phyloP scores from a whole-genome alignment of 176 grass and related monocot species.

The Carex pumila region DNA sequence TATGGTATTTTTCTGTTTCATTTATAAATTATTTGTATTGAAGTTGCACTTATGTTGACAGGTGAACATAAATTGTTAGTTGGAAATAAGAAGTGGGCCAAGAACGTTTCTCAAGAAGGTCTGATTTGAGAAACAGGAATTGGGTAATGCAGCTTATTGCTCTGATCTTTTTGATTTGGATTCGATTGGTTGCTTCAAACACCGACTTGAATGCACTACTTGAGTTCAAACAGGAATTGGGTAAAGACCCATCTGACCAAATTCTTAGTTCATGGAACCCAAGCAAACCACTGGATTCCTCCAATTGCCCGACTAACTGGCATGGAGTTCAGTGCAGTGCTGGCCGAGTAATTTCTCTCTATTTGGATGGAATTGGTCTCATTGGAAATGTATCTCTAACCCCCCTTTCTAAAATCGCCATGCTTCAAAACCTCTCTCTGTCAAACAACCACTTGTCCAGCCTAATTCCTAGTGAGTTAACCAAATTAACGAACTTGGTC shows the following conservation, averaged over 20 bases:
- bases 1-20: no score
- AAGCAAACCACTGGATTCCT: conserved; percentile 40
- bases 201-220: conserved; percentile 68
- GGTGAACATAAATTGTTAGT: no score
- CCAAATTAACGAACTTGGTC: conserved; percentile 35
- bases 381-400: conserved; percentile 60
- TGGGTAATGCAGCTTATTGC: conserved; percentile 41
- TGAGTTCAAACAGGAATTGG: conserved; percentile 57
- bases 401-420: conserved; percentile 45
- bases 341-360: conserved; percentile 48
- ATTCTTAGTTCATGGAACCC: conserved; percentile 50
- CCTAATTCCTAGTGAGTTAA: conserved; percentile 37
- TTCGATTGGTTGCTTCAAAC: conserved; percentile 12
- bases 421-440: conserved; percentile 73
- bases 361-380: conserved; percentile 51
- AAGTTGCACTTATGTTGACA: no score
- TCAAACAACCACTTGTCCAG: conserved; percentile 55
- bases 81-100: no score
- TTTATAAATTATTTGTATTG: no score
- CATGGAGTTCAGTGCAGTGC: conserved; percentile 59
- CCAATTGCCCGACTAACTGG: conserved; percentile 73
- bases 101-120: no score
- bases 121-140: no score
- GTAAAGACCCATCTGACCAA: conserved; percentile 33
- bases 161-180: conserved; percentile 46